Evolutionary conservation across 2,329 filamentous ascomycete genomes (phyloP).

Genomic region (Zopfia rhizophila): DNA sequence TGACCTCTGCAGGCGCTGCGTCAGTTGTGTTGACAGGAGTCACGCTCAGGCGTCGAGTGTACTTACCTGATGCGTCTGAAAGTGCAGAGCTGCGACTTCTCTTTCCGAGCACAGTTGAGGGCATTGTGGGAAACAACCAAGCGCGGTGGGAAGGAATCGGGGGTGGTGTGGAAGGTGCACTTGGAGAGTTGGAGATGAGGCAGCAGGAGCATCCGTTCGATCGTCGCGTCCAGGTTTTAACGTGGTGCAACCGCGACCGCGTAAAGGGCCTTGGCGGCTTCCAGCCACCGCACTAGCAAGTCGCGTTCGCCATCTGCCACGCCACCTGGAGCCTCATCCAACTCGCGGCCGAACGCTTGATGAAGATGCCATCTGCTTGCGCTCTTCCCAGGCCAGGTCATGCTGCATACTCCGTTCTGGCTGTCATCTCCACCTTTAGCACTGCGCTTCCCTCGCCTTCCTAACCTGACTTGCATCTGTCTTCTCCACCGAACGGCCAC

Average conservation of each 20-base stretch:
- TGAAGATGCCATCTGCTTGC: too few species aligned
- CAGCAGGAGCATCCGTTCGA: constrained; percentile 23
- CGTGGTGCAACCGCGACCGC: constrained; percentile 26
- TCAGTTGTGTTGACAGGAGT: constrained; percentile 32
- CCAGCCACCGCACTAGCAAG: too few species aligned
- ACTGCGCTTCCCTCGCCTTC: too few species aligned
- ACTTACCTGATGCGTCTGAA: constrained; percentile 39
- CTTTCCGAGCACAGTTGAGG: constrained; percentile 51
- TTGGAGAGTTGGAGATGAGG: constrained; percentile 31
- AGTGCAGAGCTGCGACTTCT: constrained; percentile 46
- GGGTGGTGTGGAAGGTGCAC: constrained; percentile 30
- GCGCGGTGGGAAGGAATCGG: constrained; percentile 22
- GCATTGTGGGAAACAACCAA: constrained; percentile 33
- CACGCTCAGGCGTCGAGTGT: constrained; percentile 11
- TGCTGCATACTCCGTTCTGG: too few species aligned
- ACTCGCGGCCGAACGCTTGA: too few species aligned
- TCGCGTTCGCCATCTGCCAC: too few species aligned
- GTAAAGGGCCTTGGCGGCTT: constrained; percentile 25
- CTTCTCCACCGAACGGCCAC: constrained; percentile 1
- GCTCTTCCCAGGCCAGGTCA: too few species aligned
- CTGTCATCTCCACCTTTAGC: too few species aligned
- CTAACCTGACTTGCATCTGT: not conserved
- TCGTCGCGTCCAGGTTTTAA: constrained; percentile 21
- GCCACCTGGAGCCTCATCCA: too few species aligned
- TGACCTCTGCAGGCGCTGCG: constrained; percentile 37